These are phyloP conservation scores for Phytophthora boehmeriae DNA, from an alignment of 352 stramenopile species.

Conservation along the genomic window DNA sequence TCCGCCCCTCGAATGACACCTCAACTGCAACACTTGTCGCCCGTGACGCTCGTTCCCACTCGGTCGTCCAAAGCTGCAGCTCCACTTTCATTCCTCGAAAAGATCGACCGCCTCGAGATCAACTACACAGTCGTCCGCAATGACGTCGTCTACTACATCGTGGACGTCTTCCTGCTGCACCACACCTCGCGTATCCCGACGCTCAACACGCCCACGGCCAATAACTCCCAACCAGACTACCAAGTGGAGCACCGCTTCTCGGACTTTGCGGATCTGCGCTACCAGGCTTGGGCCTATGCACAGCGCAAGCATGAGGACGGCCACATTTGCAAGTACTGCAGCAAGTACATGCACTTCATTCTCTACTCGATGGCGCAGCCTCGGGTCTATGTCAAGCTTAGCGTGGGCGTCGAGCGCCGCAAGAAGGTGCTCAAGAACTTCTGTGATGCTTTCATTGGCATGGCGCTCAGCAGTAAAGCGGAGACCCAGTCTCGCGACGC, in stretches of 20 bases:
- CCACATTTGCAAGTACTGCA: conserved; percentile 50
- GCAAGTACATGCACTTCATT: conserved; percentile 60
- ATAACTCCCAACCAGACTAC: conserved; percentile 39
- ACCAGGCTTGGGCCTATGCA: conserved; percentile 45
- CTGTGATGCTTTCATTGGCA: conserved; percentile 46
- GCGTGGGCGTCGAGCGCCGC: conserved; percentile 30
- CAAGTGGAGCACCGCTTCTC: conserved; percentile 51
- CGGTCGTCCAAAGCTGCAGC: conserved; percentile 29
- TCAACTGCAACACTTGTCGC: conserved; percentile 63
- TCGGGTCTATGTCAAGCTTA: conserved; percentile 43
- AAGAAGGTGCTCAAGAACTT: conserved; percentile 51
- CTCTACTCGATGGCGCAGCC: conserved; percentile 51
- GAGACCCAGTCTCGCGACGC: conserved; percentile 26
- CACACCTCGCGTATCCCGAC: conserved; percentile 62
- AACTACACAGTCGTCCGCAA: conserved; percentile 36
- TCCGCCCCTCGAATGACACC: conserved; percentile 28
- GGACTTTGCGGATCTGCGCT: conserved; percentile 49
- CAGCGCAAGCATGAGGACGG: conserved; percentile 43
- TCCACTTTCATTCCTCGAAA: conserved; percentile 43
- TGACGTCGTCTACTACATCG: conserved; percentile 49
- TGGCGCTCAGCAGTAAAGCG: conserved; percentile 43
- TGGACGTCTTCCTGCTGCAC: conserved; percentile 66
- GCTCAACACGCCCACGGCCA: conserved; percentile 39
- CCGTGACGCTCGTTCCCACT: conserved; percentile 60
- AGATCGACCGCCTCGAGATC: conserved; percentile 56